A percentile compares a stretch with the other conserved stretches of the same genome.
These are phyloP conservation scores for Chaetomium strumarium DNA, from an alignment of 2,329 filamentous ascomycete species.

Conservation along the genomic window DNA sequence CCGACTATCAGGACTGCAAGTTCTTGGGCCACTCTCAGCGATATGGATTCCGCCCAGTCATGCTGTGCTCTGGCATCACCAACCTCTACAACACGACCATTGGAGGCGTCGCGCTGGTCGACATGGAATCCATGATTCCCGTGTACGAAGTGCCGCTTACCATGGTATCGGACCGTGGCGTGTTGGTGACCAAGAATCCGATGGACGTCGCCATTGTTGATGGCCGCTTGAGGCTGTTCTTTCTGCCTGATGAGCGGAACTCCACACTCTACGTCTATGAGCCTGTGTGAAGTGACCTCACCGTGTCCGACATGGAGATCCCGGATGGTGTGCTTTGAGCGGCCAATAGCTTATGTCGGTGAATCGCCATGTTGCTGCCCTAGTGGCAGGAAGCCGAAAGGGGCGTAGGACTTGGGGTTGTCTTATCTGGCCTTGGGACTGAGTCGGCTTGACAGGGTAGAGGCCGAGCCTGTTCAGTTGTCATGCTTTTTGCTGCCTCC, in stretches of 20 bases:
- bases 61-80: constrained; percentile 44
- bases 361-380: too few species aligned
- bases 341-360: too few species aligned
- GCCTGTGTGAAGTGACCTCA: constrained; percentile 6
- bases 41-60: constrained; percentile 35
- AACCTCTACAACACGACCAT: constrained; percentile 31
- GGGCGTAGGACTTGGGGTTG: too few species aligned
- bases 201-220: constrained; percentile 40
- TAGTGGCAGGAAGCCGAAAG: too few species aligned
- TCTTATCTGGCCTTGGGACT: too few species aligned
- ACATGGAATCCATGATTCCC: constrained; percentile 39
- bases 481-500: too few species aligned
- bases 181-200: constrained; percentile 42
- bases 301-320: too few species aligned
- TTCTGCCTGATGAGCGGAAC: constrained; percentile 42
- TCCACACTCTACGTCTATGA: constrained; percentile 44
- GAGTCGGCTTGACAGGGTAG: too few species aligned
- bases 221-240: constrained; percentile 41
- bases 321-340: too few species aligned
- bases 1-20: constrained; percentile 49
- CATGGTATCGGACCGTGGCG: constrained; percentile 35
- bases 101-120: constrained; percentile 43
- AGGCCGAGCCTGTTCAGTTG: too few species aligned
- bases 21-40: constrained; percentile 37
- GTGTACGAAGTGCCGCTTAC: constrained; percentile 42